Percentiles rank a stretch among this genome's conserved stretches.
Evolutionary conservation across 2,329 filamentous ascomycete species (phyloP).

Genomic region (Ophioceras dolichostomum): DNA sequence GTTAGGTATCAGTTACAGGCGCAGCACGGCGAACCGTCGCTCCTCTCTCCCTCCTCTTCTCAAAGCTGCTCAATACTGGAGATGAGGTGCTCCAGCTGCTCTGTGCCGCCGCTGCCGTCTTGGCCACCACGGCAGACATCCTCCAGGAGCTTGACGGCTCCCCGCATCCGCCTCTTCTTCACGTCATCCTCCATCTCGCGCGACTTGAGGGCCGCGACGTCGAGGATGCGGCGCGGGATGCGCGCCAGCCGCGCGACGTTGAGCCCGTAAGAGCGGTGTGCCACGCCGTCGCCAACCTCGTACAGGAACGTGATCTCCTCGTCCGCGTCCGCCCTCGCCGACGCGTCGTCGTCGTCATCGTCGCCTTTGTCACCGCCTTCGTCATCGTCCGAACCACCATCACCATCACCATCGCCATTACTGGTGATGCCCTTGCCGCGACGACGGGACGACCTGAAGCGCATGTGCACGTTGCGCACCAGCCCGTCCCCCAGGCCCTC

Average conservation of each 20-base stretch:
- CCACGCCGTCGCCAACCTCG: constrained; percentile 80
- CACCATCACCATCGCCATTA: not conserved
- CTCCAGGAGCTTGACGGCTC: constrained; percentile 27
- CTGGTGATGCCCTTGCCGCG: constrained; percentile 7
- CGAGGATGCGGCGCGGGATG: constrained; percentile 64
- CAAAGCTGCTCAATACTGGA: constrained; percentile 48
- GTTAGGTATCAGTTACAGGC: too few species aligned
- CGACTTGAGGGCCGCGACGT: constrained; percentile 70
- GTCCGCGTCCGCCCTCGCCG: constrained; percentile 34
- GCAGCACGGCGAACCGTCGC: too few species aligned
- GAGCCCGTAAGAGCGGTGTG: constrained; percentile 85
- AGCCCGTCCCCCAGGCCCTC: constrained; percentile 47
- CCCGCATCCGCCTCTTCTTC: constrained; percentile 46
- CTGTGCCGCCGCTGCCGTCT: constrained; percentile 8
- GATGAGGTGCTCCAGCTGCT: constrained; percentile 39
- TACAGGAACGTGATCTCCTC: constrained; percentile 91
- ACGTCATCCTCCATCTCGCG: constrained; percentile 67
- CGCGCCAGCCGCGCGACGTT: constrained; percentile 84
- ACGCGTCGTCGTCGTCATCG: constrained; percentile 15
- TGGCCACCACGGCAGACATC: constrained; percentile 23
- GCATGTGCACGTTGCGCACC: constrained; percentile 90
- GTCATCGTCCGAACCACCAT: not conserved
- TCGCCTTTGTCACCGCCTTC: constrained; percentile 9
- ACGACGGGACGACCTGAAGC: constrained; percentile 46
- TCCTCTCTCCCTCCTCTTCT: too few species aligned